Evolutionary conservation across 1,284 basidiomycete genomes (phyloP).

Genomic region (Cerrena zonata): DNA sequence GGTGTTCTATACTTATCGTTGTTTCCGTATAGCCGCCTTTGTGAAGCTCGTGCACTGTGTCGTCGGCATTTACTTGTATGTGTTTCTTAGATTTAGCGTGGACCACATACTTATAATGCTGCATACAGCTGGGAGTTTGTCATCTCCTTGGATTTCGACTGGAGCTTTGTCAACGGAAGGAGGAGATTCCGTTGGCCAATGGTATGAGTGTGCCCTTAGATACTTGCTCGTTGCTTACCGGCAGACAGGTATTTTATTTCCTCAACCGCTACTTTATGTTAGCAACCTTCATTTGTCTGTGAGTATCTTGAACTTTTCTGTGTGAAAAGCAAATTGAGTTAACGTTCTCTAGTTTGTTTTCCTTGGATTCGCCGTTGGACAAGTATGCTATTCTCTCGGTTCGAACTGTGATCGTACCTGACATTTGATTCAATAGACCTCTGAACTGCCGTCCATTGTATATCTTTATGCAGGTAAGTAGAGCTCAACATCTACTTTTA

Average conservation of each 20-base stretch:
- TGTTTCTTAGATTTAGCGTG: neutral
- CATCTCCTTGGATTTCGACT: constrained; percentile 63
- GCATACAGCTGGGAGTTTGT: constrained; percentile 35
- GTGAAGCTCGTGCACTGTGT: constrained; percentile 61
- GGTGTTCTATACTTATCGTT: neutral
- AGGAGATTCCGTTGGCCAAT: constrained; percentile 46
- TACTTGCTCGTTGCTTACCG: neutral
- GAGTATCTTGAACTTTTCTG: no score
- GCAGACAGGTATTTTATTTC: constrained; percentile 61
- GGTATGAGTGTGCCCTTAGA: constrained; percentile 20
- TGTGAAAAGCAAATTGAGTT: no score
- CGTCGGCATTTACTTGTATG: constrained; percentile 63
- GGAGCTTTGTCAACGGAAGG: constrained; percentile 54
- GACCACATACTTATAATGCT: neutral
- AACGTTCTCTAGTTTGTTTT: no score
- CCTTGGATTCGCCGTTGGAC: no score
- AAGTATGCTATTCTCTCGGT: no score
- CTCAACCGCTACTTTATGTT: constrained; percentile 62
- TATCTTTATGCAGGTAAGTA: constrained; percentile 67
- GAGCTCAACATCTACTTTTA: neutral
- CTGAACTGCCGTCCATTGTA: constrained; percentile 66
- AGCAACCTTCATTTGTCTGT: constrained; percentile 67
- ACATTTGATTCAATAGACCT: no score
- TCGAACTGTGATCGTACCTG: no score
- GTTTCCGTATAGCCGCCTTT: constrained; percentile 42